Percentiles rank a stretch among this genome's conserved stretches.
Conservation (phyloP, 2,329 filamentous ascomycete genomes). For the Aspergillus novoparasiticus region DNA sequence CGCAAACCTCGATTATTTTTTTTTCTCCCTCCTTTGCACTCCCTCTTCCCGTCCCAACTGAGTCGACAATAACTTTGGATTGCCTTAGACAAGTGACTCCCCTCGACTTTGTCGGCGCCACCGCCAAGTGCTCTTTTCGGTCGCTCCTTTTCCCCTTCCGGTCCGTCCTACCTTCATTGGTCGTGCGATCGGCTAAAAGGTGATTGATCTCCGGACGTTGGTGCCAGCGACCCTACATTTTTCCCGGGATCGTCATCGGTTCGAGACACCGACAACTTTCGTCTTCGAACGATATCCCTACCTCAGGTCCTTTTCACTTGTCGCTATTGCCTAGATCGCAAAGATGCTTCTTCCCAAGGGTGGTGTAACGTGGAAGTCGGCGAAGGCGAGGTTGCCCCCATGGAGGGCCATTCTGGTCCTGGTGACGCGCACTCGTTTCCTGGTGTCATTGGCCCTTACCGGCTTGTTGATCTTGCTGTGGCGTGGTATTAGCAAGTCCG, state of each 20-base stretch:
- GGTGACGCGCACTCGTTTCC: slow-evolving; percentile 74
- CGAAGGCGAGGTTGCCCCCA: slow-evolving; percentile 76
- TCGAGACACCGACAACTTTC: slow-evolving; percentile 10
- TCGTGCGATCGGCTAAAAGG: slow-evolving; percentile 4
- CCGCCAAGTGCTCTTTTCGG: slow-evolving; percentile 6
- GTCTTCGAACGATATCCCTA: neutral
- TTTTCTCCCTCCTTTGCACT: neutral
- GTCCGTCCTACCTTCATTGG: neutral
- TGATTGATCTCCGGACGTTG: slow-evolving; percentile 3
- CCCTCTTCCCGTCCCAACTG: neutral
- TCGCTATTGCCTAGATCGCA: slow-evolving; percentile 13
- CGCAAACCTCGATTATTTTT: neutral
- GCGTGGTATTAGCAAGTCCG: slow-evolving; percentile 78
- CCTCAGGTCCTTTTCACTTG: neutral
- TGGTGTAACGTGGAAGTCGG: slow-evolving; percentile 89
- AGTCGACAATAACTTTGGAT: neutral
- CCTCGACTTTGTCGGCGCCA: slow-evolving; percentile 7
- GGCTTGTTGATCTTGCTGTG: slow-evolving; percentile 80
- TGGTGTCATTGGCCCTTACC: slow-evolving; percentile 71
- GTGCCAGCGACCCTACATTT: slow-evolving; percentile 1
- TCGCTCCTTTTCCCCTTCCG: slow-evolving; percentile 5
- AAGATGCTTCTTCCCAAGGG: slow-evolving; percentile 89
- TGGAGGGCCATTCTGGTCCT: slow-evolving; percentile 71
- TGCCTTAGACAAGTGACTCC: neutral
- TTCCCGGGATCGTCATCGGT: slow-evolving; percentile 18